A percentile compares a stretch with the other conserved stretches of the same genome.
Evolutionary conservation across 345 rosid genomes (phyloP).

Genomic region (Psidium guajava): DNA sequence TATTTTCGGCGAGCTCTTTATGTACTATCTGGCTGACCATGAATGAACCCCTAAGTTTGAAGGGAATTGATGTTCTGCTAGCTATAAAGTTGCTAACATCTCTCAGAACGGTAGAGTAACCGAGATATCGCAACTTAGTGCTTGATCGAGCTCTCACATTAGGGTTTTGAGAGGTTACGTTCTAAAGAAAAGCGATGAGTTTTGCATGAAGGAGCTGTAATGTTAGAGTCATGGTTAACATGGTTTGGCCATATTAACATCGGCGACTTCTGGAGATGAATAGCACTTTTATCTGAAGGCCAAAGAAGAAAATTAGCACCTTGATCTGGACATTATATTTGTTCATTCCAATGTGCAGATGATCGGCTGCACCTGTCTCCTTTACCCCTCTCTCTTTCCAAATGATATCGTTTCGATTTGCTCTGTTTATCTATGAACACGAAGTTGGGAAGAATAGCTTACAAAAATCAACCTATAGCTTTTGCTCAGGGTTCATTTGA

Average conservation of each 20-base stretch:
- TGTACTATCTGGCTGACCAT: background rate
- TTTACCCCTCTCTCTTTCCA: background rate
- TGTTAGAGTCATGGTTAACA: background rate
- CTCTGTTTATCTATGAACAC: background rate
- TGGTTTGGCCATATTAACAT: background rate
- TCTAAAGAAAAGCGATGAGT: background rate
- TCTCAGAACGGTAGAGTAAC: background rate
- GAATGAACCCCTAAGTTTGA: background rate
- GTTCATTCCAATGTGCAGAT: background rate
- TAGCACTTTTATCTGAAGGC: background rate
- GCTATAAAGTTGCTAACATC: background rate
- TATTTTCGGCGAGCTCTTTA: background rate
- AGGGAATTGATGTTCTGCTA: background rate
- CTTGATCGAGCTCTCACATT: background rate
- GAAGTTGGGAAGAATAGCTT: background rate
- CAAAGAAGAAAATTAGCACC: background rate
- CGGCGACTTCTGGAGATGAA: background rate
- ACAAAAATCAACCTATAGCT: background rate
- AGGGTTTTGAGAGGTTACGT: background rate
- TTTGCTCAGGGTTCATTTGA: background rate
- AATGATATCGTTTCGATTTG: background rate
- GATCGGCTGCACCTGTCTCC: background rate
- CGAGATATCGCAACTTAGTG: background rate
- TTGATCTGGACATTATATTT: background rate
- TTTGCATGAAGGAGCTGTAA: background rate